Base-by-base conservation (phyloP, 352 stramenopile genomes). In the Pythium chondricola region DNA sequence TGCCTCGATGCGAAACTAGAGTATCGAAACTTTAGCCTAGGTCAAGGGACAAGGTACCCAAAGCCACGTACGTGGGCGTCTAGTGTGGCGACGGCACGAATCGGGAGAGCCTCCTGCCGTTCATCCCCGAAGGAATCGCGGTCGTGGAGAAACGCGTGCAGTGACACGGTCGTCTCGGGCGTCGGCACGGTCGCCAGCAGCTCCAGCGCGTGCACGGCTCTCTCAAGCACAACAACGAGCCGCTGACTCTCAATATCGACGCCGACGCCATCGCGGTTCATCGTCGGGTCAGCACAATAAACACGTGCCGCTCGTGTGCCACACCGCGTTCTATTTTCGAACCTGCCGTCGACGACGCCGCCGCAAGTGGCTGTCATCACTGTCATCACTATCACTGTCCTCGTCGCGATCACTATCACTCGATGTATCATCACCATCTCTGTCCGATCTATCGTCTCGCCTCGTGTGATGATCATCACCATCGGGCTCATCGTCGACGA, bases 151-250 rank as follows among this genome's bases (percentile, higher is more conserved):
- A 56, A 53, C 33, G 45, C 30, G 8, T n/a, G 25, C 6, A 50
- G 29, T 26, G 45, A 51, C 26, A 37, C 38, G 11, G 21, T 44
- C 35, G 42, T 58, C 43, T 53, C 48, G 6, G 47, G 31, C 22
- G 43, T 49, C 20, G 66, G 66, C 3, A 81, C 17, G 14, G 46
- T 56, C 9, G 58, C 55, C 6, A 67, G 48, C 31, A 74, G 44
- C 39, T 61, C 48, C 18, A 81, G 51, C 18, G 61, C 57, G 14
- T 48, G 51, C 8, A 77, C 51, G n/a, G 59, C 52, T 7, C 56
- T 43, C 26, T 67, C 58, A 4, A 81, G 58, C 50, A 71, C 59
- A 16, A 39, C 64, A n/a, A 81, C 24, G 26, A 75, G 39, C n/a
- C 63, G 69, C 32, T 59, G 42, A 24, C 53, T 60, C 45, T 81